These are phyloP conservation scores for Brettanomyces sp. DNA, from an alignment of 805 yeast species.

Conservation along the genomic window DNA sequence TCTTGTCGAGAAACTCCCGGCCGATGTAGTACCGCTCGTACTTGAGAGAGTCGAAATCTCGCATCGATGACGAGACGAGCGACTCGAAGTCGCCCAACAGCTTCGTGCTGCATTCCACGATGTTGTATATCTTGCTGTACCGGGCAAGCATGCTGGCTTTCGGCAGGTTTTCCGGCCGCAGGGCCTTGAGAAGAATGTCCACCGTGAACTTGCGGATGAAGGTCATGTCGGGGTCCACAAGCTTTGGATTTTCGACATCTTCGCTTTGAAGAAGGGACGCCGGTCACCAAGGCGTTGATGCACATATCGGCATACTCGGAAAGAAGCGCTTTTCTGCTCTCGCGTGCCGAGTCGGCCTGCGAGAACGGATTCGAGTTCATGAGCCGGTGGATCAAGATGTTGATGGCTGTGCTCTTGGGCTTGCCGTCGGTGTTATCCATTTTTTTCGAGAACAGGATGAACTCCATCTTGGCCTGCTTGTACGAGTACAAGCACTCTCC, in stretches of 20 bases:
- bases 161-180: constrained; percentile 41
- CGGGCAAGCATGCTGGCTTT: constrained; percentile 29
- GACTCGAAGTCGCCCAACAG: constrained; percentile 34
- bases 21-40: constrained; percentile 59
- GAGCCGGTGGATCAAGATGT: constrained; percentile 68
- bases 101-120: constrained; percentile 39
- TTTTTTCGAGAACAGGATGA: constrained; percentile 67
- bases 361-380: constrained; percentile 44
- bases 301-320: constrained; percentile 55
- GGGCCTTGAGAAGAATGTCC: constrained; percentile 54
- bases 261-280: constrained; percentile 43
- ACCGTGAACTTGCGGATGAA: constrained; percentile 66
- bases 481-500: constrained; percentile 72
- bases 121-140: constrained; percentile 47
- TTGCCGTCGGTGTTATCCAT: constrained; percentile 29
- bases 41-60: constrained; percentile 38
- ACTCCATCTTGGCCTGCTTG: constrained; percentile 72
- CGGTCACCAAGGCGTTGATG: constrained; percentile 53
- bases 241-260: constrained; percentile 34
- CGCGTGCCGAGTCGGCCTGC: constrained; percentile 24
- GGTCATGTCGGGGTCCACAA: constrained; percentile 58
- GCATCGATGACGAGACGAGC: constrained; percentile 2
- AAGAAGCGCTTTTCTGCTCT: constrained; percentile 44
- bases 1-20: constrained; percentile 59
- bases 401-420: constrained; percentile 71